Evolutionary conservation across 805 yeast genomes (phyloP).

Genomic region (Scheffersomyces amazonensis): DNA sequence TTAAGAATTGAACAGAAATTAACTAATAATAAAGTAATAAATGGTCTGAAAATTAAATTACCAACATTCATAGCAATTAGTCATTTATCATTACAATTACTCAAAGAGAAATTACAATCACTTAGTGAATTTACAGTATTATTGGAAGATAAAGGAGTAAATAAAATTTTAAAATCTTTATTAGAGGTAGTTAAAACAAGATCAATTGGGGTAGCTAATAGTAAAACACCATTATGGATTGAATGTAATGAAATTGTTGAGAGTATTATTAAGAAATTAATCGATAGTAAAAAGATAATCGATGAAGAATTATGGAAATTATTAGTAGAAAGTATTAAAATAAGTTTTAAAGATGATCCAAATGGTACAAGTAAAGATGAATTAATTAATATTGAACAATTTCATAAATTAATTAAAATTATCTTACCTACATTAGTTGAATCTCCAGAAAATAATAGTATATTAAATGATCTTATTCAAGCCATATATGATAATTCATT

Average conservation of each 20-base stretch:
- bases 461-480: conserved; percentile 43
- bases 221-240: conserved; percentile 49
- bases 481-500: conserved; percentile 59
- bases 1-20: conserved; percentile 56
- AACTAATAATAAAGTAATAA: conserved; percentile 23
- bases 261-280: conserved; percentile 28
- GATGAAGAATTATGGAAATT: conserved; percentile 36
- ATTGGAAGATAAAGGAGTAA: conserved; percentile 43
- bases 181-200: conserved; percentile 50
- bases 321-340: conserved; percentile 37
- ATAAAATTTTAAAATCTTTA: conserved; percentile 47
- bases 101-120: conserved; percentile 34
- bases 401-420: conserved; percentile 34
- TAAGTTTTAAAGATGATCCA: conserved; percentile 29
- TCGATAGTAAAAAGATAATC: conserved; percentile 9
- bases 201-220: conserved; percentile 28
- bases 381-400: conserved; percentile 43
- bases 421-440: conserved; percentile 39
- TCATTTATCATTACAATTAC: conserved; percentile 39
- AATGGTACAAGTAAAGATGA: conserved; percentile 29
- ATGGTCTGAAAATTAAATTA: conserved; percentile 38
- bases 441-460: conserved; percentile 10
- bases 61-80: conserved; percentile 67
- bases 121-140: conserved; percentile 31
- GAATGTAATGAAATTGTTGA: conserved; percentile 44